Evolutionary conservation across 2,329 filamentous ascomycete genomes (phyloP).

Genomic region (Diaporthe amygdali): DNA sequence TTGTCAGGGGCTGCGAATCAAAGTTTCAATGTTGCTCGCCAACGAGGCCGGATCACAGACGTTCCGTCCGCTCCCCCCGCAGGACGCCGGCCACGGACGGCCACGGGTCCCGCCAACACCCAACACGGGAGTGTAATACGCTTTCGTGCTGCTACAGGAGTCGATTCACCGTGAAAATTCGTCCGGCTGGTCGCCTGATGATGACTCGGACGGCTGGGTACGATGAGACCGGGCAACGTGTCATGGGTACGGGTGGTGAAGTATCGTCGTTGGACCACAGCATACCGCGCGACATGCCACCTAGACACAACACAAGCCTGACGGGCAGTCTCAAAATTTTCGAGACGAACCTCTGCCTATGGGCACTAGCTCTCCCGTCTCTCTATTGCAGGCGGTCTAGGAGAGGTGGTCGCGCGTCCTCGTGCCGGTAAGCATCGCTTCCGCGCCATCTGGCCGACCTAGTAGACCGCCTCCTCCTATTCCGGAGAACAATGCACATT

Average conservation of each 20-base stretch:
- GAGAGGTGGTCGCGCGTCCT: background rate
- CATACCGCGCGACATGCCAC: background rate
- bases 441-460: conserved; percentile 15
- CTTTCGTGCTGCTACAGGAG: background rate
- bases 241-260: background rate
- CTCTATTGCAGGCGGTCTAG: conserved; percentile 2
- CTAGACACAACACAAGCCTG: background rate
- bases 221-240: background rate
- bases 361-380: background rate
- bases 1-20: background rate
- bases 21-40: background rate
- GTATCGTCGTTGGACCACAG: background rate
- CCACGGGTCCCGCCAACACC: background rate
- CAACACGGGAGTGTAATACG: background rate
- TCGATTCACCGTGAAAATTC: background rate
- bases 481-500: background rate
- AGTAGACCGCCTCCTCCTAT: background rate
- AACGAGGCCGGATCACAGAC: conserved; percentile 15
- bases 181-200: background rate
- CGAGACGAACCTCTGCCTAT: background rate
- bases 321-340: no score
- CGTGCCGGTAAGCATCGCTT: background rate
- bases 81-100: background rate
- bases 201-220: background rate
- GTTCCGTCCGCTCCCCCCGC: conserved; percentile 20